Base-by-base conservation (phyloP, 495 filamentous ascomycete genomes). In the Achaetomiella virescens region DNA sequence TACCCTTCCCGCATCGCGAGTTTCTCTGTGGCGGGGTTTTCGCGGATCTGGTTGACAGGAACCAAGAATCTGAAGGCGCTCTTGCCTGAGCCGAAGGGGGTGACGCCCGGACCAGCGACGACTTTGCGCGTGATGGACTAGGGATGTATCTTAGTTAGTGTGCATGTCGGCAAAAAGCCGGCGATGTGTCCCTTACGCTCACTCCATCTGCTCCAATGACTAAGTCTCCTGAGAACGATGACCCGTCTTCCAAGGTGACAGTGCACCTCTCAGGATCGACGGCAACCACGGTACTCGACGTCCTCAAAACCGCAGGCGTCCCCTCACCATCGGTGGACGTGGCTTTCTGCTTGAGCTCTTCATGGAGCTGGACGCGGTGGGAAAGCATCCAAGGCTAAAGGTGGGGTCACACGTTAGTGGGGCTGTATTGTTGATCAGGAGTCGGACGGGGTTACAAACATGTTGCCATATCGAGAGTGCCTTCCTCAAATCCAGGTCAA, bases 41-140 rank as follows among this genome's bases (percentile, higher is more conserved):
- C 69, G 0, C 66, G 61, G 1, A 77, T 73, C 17, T 64, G 63
- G 36, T 78, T 61, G 2, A 71, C 70, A 2, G 70, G 62, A 0
- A 84, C 66, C 9, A 83, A 60, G 62, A 86, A 84, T n/a, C 82
- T 72, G 65, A 82, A 86, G 9, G 81, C 81, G 46, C 70, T 76
- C 55, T 76, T 79, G 25, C 82, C 80, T 8, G 72, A 56, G 0
- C 37, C 45, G 22, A 48, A 56, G 1, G 54, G 54, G 5, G 44
- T 36, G 33, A 59, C 43, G 14, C 35, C 36, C 0, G 35, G 35
- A 0, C 35, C 36, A 37, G 36, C 22, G 20, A 49, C 35, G 12
- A 31, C 25, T n/a, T 33, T 49, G 25, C 50, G 75, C 48, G 54
- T 56, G 18, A 56, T 17, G 12, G 54, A 56, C 53, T 55, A 6